A percentile compares a stretch with the other conserved stretches of the same genome.
These are phyloP conservation scores for Athelia psychrophila DNA, from an alignment of 1,284 basidiomycete species.

Conservation along the genomic window DNA sequence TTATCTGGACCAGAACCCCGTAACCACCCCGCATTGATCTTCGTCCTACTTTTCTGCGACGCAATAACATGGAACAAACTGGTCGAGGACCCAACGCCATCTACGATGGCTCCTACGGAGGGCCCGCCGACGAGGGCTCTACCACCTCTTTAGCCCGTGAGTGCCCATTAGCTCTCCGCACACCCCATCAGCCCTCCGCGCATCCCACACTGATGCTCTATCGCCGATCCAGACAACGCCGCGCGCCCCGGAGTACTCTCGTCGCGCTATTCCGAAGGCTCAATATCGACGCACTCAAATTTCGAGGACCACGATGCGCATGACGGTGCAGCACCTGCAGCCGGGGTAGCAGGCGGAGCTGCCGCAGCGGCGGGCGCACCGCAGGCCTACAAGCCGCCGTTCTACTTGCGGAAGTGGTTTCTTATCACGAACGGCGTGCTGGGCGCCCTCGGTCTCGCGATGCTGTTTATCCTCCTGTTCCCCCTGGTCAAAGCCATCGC, in stretches of 20 bases:
- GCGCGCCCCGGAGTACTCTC: slow-evolving; percentile 34
- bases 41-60: too few species aligned
- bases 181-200: slow-evolving; percentile 4
- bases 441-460: slow-evolving; percentile 49
- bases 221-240: slow-evolving; percentile 32
- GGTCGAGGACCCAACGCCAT: not conserved
- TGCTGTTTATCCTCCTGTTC: slow-evolving; percentile 63
- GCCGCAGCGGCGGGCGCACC: slow-evolving; percentile 27
- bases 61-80: not conserved
- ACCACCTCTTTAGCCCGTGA: slow-evolving; percentile 36
- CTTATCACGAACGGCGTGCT: slow-evolving; percentile 38
- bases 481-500: slow-evolving; percentile 64
- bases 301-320: not conserved
- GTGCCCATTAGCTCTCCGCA: slow-evolving; percentile 3
- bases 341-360: slow-evolving; percentile 19
- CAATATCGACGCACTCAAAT: not conserved
- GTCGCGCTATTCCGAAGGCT: slow-evolving; percentile 27
- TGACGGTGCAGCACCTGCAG: slow-evolving; percentile 2
- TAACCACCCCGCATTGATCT: too few species aligned
- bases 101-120: not conserved
- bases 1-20: too few species aligned
- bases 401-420: slow-evolving; percentile 42
- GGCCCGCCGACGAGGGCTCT: not conserved
- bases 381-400: slow-evolving; percentile 17
- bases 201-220: too few species aligned